Evolutionary conservation across 2,329 filamentous ascomycete genomes (phyloP), one percentile per base, ranked within the genome.

Genomic region (Penicillium sp.): DNA sequence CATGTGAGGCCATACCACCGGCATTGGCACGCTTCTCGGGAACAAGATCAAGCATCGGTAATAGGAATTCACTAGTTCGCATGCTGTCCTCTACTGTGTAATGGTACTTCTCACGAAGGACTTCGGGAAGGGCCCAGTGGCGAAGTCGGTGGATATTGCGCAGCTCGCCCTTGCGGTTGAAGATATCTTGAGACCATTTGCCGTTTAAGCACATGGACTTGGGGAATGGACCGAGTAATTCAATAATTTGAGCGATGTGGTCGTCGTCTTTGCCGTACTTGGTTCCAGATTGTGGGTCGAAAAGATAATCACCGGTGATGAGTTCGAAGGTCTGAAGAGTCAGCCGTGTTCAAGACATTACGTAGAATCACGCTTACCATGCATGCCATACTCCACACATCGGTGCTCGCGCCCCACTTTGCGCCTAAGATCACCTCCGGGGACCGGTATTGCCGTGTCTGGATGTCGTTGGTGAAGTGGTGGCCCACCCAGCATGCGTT

Each of bases 251-350:
- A 10, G 95, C 95, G 65, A 99, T 97, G 78, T 99, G 95, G 72
- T 99, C 95, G 78, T 99, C 95, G 72, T 99, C 95, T 79, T 99
- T 99, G 72, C 95, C 95, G 75, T 99, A 99, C 78, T 98, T 98
- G 43, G 93, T 98, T 62, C 95, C 95, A 1, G 93, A 97, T 77
- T 99, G 95, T 0, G 95, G 95, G 70, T 99, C 95, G 76, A 99
- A 99, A 44, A 99, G 86, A 72, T 99, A 99, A 76, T 99, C 95
- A 64, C 95, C 95, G 1, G 95, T 99, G 65, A 99, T 98, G 45
- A 99, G 82, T 75, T 99, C 95, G 67, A 99, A 99, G 16, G 93
- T 89, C 93, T 98, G 70, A 23, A 6, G 8, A 23, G 39, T 50
- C 29, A 55, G 39, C 21, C 0, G n/a, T 25, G 23, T 19, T 43